Percentiles rank a stretch among this genome's conserved stretches.
These are phyloP conservation scores for Kwoniella dejecticola DNA, from an alignment of 768 basidiomycete genomes.

Conservation along the genomic window DNA sequence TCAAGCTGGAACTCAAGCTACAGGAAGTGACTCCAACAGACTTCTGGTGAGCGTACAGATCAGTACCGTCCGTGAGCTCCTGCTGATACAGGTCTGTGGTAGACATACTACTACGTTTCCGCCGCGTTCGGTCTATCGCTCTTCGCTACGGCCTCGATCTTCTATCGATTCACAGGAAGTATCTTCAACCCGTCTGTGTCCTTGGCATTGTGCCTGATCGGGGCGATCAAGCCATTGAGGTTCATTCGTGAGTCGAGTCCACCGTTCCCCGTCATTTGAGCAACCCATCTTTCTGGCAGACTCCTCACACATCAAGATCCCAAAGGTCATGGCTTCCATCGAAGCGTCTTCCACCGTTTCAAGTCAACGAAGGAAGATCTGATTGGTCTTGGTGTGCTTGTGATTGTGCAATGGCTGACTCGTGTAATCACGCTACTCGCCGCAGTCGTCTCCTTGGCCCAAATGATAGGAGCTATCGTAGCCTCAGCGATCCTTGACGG, in stretches of 20 bases:
- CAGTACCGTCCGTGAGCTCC: too few species aligned
- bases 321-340: not conserved
- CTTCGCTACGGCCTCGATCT: conserved; percentile 47
- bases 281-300: too few species aligned
- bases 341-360: too few species aligned
- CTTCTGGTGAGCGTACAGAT: conserved; percentile 20
- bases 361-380: too few species aligned
- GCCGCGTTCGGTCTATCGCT: conserved; percentile 47
- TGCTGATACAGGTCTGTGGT: too few species aligned
- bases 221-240: conserved; percentile 48
- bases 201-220: conserved; percentile 44
- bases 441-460: conserved; percentile 36
- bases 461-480: conserved; percentile 46
- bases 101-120: conserved; percentile 45
- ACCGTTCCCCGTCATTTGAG: not conserved
- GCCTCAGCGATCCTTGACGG: conserved; percentile 49
- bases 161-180: conserved; percentile 52
- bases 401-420: too few species aligned
- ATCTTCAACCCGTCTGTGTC: conserved; percentile 52
- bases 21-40: conserved; percentile 17
- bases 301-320: not conserved
- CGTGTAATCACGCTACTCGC: too few species aligned
- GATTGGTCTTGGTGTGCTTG: too few species aligned
- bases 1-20: conserved; percentile 2
- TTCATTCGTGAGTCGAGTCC: conserved; percentile 38